Evolutionary conservation across 495 filamentous ascomycete species (phyloP), one percentile per base, ranked within the genome.

Genomic region (Aspergillus coremiiformis): DNA sequence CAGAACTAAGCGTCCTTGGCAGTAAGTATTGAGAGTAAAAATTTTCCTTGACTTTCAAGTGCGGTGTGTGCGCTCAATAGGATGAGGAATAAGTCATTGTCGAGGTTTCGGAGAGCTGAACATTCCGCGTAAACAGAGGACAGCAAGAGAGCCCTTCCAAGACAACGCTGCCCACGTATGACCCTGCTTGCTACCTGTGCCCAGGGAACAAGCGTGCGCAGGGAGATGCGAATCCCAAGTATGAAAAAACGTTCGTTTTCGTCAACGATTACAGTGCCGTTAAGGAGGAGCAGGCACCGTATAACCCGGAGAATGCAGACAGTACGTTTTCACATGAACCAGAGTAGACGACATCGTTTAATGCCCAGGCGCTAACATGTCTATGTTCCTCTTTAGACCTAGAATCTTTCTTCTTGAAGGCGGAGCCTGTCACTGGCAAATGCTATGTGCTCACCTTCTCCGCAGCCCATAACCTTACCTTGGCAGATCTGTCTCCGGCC

Each of bases 241-340:
- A 96, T 64, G 73, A 85, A 29, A 82, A 75, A 51, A 95, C 91
- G 0, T 96, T 95, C 58, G 84, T 92, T 10, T 99, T 99, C 55
- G 87, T 96, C 39, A 99, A 99, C 61, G 93, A 99, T 67, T 99
- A 93, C 66, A 92, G 89, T 59, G 93, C 93, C 10, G 90, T 99
- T 24, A 96, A 95, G 64, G 92, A 96, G 69, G 81, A 88, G 45
- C 93, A 99, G 67, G 83, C 77, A 4, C 73, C 80, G 24, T 92
- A 89, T 61, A 68, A 73, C 15, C 70, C 74, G n/a, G 68, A 76
- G 29, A 68, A 67, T 5, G 62, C 73, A 49, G 72, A 78, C 59
- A 79, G 76, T 82, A 67, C 43, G 62, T 49, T 46, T 23, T 26
- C 15, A 33, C 30, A 22, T 23, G 21, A 30, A 20, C 19, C 9